A percentile compares a stretch with the other conserved stretches of the same genome.
phyloP scores from a whole-genome alignment of 495 filamentous ascomycete species.

The Hypoxylon lienhwacheense region DNA sequence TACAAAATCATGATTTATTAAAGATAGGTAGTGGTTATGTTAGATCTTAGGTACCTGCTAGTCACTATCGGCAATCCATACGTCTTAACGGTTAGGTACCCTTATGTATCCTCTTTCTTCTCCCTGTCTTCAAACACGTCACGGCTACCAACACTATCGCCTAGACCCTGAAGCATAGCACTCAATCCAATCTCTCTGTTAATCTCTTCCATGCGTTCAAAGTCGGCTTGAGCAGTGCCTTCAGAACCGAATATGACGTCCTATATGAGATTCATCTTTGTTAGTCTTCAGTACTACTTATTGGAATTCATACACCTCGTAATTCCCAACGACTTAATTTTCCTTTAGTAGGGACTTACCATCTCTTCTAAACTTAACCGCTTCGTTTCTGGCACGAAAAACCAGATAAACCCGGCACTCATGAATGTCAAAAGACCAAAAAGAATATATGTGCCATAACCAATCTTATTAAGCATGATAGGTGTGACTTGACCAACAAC shows the following conservation, averaged over 20 bases:
- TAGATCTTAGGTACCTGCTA: too few species aligned
- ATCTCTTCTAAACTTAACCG: slow-evolving; percentile 61
- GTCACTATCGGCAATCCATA: background rate
- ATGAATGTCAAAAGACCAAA: slow-evolving; percentile 72
- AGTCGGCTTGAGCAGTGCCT: slow-evolving; percentile 68
- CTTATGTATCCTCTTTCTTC: slow-evolving; percentile 25
- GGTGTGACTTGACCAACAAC: slow-evolving; percentile 74
- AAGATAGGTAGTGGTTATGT: too few species aligned
- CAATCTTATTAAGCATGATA: slow-evolving; percentile 68
- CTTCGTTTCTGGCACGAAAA: slow-evolving; percentile 76
- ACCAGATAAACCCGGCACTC: slow-evolving; percentile 72
- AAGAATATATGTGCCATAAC: slow-evolving; percentile 78
- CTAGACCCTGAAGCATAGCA: slow-evolving; percentile 40
- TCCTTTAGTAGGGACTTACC: slow-evolving; percentile 39
- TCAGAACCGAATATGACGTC: slow-evolving; percentile 77
- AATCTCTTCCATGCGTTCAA: slow-evolving; percentile 71
- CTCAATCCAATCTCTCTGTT: slow-evolving; percentile 69
- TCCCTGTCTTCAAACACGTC: slow-evolving; percentile 26
- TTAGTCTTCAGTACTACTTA: slow-evolving; percentile 1
- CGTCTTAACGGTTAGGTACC: slow-evolving; percentile 1
- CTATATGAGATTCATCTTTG: slow-evolving; percentile 50
- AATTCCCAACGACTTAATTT: background rate
- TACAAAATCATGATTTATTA: too few species aligned
- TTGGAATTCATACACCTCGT: too few species aligned
- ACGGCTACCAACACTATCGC: slow-evolving; percentile 20